Evolutionary conservation across 345 rosid genomes (phyloP).

Genomic region (Isatis tinctoria): DNA sequence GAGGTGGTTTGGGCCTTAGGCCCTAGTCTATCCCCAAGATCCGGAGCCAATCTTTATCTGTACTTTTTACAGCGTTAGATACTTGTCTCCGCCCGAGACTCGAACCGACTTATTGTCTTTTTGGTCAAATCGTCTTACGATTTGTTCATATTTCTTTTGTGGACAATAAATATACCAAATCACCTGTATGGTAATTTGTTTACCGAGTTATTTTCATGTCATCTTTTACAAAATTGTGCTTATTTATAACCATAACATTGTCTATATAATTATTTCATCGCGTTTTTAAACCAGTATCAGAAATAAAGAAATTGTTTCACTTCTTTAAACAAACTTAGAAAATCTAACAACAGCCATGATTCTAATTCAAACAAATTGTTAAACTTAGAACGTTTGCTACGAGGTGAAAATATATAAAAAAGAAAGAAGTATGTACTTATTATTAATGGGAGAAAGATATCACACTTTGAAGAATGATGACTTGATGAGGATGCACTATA

Average conservation of each 20-base stretch:
- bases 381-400: neutral
- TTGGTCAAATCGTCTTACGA: neutral
- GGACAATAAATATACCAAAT: neutral
- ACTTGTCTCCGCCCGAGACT: no score
- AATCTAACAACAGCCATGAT: neutral
- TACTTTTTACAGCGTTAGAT: no score
- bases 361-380: neutral
- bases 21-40: no score
- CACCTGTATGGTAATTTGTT: neutral
- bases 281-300: neutral
- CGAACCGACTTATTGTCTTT: no score
- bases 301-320: neutral
- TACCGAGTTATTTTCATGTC: neutral
- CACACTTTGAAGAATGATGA: constrained; percentile 8
- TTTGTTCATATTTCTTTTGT: neutral
- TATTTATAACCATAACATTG: neutral
- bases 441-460: neutral
- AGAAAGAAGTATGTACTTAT: neutral
- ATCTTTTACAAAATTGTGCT: neutral
- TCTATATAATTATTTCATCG: neutral
- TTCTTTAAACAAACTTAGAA: neutral
- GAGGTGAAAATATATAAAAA: neutral
- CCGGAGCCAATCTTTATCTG: no score
- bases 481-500: neutral
- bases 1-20: no score